Evolutionary conservation across 2,329 filamentous ascomycete genomes (phyloP).

Genomic region (Tolypocladium ovalisporum): DNA sequence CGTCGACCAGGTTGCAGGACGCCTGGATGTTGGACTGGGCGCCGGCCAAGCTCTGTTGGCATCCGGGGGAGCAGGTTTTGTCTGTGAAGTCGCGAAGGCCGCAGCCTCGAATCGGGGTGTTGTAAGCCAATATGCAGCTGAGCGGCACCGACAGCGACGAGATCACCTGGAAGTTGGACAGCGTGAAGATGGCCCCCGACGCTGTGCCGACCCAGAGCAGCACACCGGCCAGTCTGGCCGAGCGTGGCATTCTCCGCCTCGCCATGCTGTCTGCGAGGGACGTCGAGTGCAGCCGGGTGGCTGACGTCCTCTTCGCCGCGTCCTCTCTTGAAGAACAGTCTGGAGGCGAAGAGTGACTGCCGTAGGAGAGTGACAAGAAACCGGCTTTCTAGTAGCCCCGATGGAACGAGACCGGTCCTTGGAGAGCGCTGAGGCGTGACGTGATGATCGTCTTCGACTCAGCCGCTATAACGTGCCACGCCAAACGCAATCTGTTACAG

Average conservation of each 20-base stretch:
- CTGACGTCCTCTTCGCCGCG: neutral
- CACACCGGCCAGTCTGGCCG: conserved; percentile 7
- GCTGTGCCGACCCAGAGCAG: conserved; percentile 11
- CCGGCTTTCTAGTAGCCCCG: neutral
- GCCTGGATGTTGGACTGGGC: conserved; percentile 17
- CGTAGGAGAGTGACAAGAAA: neutral
- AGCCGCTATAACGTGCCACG: neutral
- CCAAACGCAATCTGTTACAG: neutral
- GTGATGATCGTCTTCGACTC: neutral
- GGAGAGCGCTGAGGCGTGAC: neutral
- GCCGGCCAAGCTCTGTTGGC: conserved; percentile 17
- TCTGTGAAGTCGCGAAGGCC: conserved; percentile 22
- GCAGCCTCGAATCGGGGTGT: conserved; percentile 27
- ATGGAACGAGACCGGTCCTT: neutral
- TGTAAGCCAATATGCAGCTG: conserved; percentile 30
- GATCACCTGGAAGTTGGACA: conserved; percentile 30
- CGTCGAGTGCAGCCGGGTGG: neutral
- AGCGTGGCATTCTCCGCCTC: neutral
- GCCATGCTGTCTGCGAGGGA: conserved; percentile 1
- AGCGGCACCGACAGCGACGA: conserved; percentile 23
- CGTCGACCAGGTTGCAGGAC: conserved; percentile 13
- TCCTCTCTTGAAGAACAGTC: neutral
- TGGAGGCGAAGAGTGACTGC: neutral
- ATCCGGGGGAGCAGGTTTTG: conserved; percentile 25
- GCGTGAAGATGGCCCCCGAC: conserved; percentile 14